phyloP scores from a whole-genome alignment of 148 eudicot genomes.

The Oxyria digyna region DNA sequence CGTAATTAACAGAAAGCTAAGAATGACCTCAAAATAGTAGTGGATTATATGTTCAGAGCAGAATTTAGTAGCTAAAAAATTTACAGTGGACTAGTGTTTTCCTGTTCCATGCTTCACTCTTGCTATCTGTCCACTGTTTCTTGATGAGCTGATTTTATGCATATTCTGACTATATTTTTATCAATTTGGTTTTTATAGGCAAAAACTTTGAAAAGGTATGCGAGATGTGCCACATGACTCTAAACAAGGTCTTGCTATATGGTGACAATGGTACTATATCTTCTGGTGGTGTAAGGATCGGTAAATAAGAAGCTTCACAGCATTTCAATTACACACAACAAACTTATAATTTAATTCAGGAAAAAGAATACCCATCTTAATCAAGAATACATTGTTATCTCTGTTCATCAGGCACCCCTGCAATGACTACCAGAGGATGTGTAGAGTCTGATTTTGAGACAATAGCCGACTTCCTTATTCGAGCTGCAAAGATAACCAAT shows the following conservation, averaged over 20 bases:
- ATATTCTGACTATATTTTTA: neutral
- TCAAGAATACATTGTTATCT: neutral
- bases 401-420: constrained; percentile 65
- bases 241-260: constrained; percentile 65
- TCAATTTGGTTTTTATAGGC: constrained; percentile 23
- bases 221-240: constrained; percentile 77
- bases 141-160: neutral
- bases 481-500: constrained; percentile 66
- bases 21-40: neutral
- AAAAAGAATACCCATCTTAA: neutral
- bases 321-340: too few relatives aligned
- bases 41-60: neutral
- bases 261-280: constrained; percentile 74
- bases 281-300: constrained; percentile 59
- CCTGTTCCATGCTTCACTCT: neutral
- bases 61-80: neutral
- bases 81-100: neutral
- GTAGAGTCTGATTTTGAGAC: constrained; percentile 75
- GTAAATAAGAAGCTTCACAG: constrained; percentile 13
- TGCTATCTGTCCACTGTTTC: neutral
- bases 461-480: constrained; percentile 65
- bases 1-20: neutral
- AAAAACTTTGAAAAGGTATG: constrained; percentile 83
- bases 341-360: neutral
- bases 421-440: constrained; percentile 94